phyloP scores from a whole-genome alignment of 2,329 filamentous ascomycete genomes.

The Phaeosphaeriaceae sp. region DNA sequence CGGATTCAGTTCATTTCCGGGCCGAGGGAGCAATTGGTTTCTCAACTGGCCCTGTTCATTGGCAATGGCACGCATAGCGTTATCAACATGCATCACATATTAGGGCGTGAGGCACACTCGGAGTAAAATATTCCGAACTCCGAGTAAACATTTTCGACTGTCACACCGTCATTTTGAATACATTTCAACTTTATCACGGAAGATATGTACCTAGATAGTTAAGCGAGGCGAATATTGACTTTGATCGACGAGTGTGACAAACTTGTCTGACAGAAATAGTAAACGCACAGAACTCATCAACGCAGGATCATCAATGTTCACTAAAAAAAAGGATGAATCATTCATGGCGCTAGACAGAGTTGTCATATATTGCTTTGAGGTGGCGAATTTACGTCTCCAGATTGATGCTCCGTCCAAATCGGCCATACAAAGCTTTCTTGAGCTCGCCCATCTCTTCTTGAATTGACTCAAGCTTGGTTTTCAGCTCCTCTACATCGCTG shows the following conservation, averaged over 20 bases:
- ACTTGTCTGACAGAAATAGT: no score
- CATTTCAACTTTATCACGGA: no score
- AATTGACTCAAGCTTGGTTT: slow-evolving; percentile 75
- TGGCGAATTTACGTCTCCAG: slow-evolving; percentile 71
- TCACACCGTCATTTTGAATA: no score
- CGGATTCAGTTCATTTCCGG: no score
- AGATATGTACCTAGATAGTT: no score
- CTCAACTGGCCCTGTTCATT: no score
- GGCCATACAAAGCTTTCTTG: slow-evolving; percentile 90
- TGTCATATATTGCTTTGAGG: background rate
- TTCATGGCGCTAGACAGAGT: background rate
- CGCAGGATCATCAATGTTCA: no score
- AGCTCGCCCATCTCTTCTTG: slow-evolving; percentile 87
- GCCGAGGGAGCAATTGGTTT: no score
- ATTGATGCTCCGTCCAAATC: slow-evolving; percentile 97
- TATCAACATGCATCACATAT: background rate
- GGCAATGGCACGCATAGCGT: no score
- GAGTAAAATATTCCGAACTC: background rate
- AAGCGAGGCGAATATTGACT: background rate
- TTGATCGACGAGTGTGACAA: background rate
- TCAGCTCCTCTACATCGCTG: slow-evolving; percentile 74
- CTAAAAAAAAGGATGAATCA: no score
- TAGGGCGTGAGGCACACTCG: background rate
- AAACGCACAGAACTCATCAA: no score
- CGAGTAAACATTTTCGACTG: no score